phyloP scores from a whole-genome alignment of 768 basidiomycete species.

The Paxillus rubicundulus region DNA sequence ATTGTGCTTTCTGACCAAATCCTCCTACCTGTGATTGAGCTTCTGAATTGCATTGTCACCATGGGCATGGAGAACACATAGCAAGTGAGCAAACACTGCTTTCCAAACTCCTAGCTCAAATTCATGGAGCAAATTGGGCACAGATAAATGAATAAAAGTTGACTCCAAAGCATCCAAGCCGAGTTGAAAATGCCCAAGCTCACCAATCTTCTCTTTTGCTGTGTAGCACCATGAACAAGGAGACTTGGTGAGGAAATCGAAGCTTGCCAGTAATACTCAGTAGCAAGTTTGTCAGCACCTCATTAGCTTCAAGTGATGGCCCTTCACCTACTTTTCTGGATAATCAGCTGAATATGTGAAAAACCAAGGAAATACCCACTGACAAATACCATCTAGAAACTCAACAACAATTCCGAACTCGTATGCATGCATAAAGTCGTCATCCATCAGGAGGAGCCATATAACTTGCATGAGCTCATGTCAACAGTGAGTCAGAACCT shows the following conservation, averaged over 20 bases:
- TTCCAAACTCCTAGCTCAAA: constrained; percentile 27
- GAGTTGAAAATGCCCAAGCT: constrained; percentile 29
- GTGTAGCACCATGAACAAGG: constrained; percentile 21
- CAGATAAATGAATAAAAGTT: constrained; percentile 16
- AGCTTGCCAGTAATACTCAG: constrained; percentile 14
- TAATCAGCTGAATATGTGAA: constrained; percentile 31
- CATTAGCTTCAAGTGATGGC: too few species aligned
- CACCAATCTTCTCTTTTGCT: constrained; percentile 1
- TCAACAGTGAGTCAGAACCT: constrained; percentile 9
- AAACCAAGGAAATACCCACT: constrained; percentile 12
- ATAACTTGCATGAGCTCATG: constrained; percentile 27
- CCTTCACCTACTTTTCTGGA: constrained; percentile 28
- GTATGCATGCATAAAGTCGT: constrained; percentile 24
- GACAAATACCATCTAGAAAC: constrained; percentile 16
- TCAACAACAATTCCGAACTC: constrained; percentile 15
- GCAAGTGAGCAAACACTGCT: constrained; percentile 19
- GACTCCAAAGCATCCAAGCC: constrained; percentile 8
- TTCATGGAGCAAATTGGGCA: constrained; percentile 24
- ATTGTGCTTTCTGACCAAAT: not conserved
- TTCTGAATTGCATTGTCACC: constrained; percentile 6
- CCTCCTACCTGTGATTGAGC: constrained; percentile 12
- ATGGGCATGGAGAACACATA: constrained; percentile 16
- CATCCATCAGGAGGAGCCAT: constrained; percentile 20
- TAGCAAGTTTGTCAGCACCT: not conserved
- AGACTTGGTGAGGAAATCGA: constrained; percentile 16